Base-by-base conservation (phyloP, 108 stramenopile genomes). In the Cyclotella baltica region DNA sequence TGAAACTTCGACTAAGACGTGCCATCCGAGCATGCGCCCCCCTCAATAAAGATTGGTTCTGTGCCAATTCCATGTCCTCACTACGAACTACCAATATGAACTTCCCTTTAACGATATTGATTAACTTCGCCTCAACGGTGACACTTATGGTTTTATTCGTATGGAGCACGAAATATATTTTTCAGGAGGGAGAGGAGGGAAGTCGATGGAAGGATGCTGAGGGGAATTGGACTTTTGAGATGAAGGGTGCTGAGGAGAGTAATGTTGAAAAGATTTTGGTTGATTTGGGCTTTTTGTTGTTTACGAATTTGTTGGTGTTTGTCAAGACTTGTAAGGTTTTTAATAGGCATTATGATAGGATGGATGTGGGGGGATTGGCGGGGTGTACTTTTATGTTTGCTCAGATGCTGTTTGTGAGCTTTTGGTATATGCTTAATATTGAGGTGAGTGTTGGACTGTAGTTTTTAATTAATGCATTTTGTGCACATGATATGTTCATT, bases 341-440 rank as follows among this genome's bases (percentile, higher is more conserved):
- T 3, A 67, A 67, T 38, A 72, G 58, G 36, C 27, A 62, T 62
- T 73, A 73, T 51, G 72, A 73, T 34, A 47, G 72, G 28, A 53
- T 73, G 53, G 56, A 73, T 33, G 30, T 62, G 1, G 72, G 72
- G 4, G 72, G 56, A 5, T 34, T 73, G 16, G 72, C 72, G n/a
- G 72, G 51, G 58, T 73, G 55, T 48, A 73, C 59, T 0, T 62
- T 47, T 19, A 62, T 73, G 61, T 62, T 73, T 48, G 43, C 43
- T 4, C 29, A 62, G 34, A 73, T 73, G 72, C 40, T 73, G 3
- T 73, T 73, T 30, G 50, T 62, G 0, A 73, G 72, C 22, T 73
- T 73, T 73, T 73, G 59, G 72, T 73, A 73, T 38, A 48, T 62
- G 52, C 36, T 73, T 4, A 73, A 73, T 35, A 58, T 73, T 73